Conservation (phyloP, 2,329 filamentous ascomycete species). For the Ceratocystis lukuohia region DNA sequence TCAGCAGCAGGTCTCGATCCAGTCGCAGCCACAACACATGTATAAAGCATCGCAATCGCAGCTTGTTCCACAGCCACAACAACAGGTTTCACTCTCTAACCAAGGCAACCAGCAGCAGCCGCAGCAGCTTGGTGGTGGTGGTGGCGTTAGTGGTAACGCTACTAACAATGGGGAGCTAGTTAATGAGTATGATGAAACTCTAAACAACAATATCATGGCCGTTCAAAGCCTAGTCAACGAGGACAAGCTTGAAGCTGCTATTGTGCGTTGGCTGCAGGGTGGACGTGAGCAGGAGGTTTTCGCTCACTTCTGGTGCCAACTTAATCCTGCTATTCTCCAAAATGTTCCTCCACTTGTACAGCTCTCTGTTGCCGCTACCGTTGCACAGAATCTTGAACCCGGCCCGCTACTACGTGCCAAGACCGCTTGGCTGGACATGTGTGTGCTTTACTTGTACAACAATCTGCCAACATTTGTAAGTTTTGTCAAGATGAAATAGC, state of each 20-base stretch:
- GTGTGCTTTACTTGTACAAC: slow-evolving; percentile 40
- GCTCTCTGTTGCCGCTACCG: slow-evolving; percentile 50
- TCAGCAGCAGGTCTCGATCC: slow-evolving; percentile 30
- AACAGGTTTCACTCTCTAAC: slow-evolving; percentile 21
- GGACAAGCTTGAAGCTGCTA: slow-evolving; percentile 47
- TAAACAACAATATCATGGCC: slow-evolving; percentile 40
- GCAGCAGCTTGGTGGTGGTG: neutral
- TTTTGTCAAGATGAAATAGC: slow-evolving; percentile 20
- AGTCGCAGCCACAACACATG: slow-evolving; percentile 19
- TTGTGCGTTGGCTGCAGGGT: slow-evolving; percentile 54
- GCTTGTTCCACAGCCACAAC: slow-evolving; percentile 20
- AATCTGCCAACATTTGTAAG: slow-evolving; percentile 39
- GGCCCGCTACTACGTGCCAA: slow-evolving; percentile 41
- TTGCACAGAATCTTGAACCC: slow-evolving; percentile 44
- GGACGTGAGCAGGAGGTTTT: slow-evolving; percentile 51
- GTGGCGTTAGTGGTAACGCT: neutral
- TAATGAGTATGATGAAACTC: slow-evolving; percentile 33
- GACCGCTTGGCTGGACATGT: slow-evolving; percentile 46
- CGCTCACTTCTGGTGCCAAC: slow-evolving; percentile 28
- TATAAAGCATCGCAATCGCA: slow-evolving; percentile 22
- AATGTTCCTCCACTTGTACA: slow-evolving; percentile 48
- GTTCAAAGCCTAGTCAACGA: slow-evolving; percentile 51
- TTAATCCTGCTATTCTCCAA: slow-evolving; percentile 34
- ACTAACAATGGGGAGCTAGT: neutral
- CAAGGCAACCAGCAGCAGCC: slow-evolving; percentile 21